phyloP scores from a whole-genome alignment of 192 early-diverging fungal species.

The Lobulomyces angularis region DNA sequence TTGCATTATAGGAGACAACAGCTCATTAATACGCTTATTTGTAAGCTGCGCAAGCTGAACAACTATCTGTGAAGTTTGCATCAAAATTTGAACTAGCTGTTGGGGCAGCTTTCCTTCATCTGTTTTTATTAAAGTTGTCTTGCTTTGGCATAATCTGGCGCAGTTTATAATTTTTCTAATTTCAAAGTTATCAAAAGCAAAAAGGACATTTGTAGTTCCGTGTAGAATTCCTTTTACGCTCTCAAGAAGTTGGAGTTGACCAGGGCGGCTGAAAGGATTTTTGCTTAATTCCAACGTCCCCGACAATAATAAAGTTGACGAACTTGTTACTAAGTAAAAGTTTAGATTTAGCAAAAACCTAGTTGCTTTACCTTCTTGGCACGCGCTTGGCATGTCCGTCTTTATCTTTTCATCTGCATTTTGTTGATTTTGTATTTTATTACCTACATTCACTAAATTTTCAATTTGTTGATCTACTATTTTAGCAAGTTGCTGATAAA shows the following conservation, averaged over 20 bases:
- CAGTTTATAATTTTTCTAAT: conserved; percentile 25
- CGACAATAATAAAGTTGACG: conserved; percentile 23
- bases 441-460: conserved; percentile 22
- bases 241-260: conserved; percentile 25
- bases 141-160: conserved; percentile 10
- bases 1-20: conserved; percentile 18
- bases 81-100: conserved; percentile 7
- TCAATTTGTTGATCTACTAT: conserved; percentile 28
- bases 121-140: conserved; percentile 1
- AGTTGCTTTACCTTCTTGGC: conserved; percentile 13
- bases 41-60: conserved; percentile 20
- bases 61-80: conserved; percentile 19
- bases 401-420: conserved; percentile 20
- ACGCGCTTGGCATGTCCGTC: conserved; percentile 27
- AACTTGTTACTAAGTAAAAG: conserved; percentile 20
- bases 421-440: conserved; percentile 20
- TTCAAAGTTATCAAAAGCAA: conserved; percentile 33
- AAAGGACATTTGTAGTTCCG: conserved; percentile 29
- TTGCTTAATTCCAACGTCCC: conserved; percentile 14
- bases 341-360: not conserved
- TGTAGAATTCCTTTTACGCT: conserved; percentile 37
- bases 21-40: conserved; percentile 20
- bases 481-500: conserved; percentile 17
- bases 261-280: conserved; percentile 25
- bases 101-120: not conserved